These are phyloP conservation scores for Hortiboletus flavorubellus DNA, from an alignment of 768 basidiomycete genomes.

Conservation along the genomic window DNA sequence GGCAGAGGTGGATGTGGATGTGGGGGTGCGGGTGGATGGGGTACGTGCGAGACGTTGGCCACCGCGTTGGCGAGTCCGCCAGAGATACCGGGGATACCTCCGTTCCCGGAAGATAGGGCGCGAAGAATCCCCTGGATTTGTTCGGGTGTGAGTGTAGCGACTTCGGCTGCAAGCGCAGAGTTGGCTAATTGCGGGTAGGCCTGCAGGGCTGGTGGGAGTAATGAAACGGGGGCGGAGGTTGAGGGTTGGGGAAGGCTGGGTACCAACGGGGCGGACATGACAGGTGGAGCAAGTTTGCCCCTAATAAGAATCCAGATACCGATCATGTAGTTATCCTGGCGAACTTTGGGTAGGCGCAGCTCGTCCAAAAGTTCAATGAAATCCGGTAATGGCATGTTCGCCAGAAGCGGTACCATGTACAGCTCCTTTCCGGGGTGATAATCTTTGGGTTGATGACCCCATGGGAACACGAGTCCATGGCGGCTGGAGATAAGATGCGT, in stretches of 20 bases:
- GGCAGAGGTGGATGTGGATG: constrained; percentile 16
- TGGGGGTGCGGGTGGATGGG: constrained; percentile 2
- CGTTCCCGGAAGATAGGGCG: constrained; percentile 45
- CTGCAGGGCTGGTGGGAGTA: constrained; percentile 24
- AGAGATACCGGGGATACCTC: constrained; percentile 31
- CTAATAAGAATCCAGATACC: constrained; percentile 85
- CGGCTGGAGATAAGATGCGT: constrained; percentile 47
- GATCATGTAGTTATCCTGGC: constrained; percentile 66
- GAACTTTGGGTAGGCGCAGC: constrained; percentile 60
- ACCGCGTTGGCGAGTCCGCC: constrained; percentile 26
- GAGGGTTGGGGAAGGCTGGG: constrained; percentile 12
- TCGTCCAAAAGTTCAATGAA: constrained; percentile 82
- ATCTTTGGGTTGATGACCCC: constrained; percentile 74
- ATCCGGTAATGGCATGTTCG: constrained; percentile 70
- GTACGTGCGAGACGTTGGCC: constrained; percentile 19
- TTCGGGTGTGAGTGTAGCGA: constrained; percentile 71
- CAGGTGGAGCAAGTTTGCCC: constrained; percentile 61
- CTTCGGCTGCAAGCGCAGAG: constrained; percentile 61
- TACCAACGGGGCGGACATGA: constrained; percentile 13
- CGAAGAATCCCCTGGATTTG: constrained; percentile 69
- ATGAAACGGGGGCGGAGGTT: constrained; percentile 11
- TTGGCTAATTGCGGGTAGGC: constrained; percentile 40
- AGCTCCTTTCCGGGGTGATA: constrained; percentile 78
- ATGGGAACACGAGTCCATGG: constrained; percentile 83
- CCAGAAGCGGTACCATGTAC: constrained; percentile 76